Percentiles rank a stretch among this genome's conserved stretches.
phyloP scores from a whole-genome alignment of 495 filamentous ascomycete genomes.

The Podospora bellae-mahoneyi region DNA sequence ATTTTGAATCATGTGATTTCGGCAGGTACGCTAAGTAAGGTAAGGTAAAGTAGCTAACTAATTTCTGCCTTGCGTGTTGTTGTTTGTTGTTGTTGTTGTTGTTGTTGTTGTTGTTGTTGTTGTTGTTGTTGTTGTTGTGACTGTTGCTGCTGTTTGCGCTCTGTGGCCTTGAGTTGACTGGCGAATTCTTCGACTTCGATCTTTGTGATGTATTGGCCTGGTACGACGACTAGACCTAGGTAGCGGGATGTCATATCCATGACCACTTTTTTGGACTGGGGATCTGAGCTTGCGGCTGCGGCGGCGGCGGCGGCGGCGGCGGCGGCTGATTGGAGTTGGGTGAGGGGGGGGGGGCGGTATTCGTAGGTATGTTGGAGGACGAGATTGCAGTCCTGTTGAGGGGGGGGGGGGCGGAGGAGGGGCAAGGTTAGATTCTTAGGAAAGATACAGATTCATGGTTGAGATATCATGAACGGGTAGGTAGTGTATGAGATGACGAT shows the following conservation, averaged over 20 bases:
- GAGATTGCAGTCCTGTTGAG: conserved; percentile 59
- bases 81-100: not conserved
- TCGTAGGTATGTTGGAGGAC: conserved; percentile 83
- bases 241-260: conserved; percentile 77
- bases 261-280: conserved; percentile 45
- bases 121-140: not conserved
- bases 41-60: not conserved
- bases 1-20: not conserved
- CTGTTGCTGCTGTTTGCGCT: not conserved
- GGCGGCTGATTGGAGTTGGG: conserved; percentile 18
- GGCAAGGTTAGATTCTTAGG: no score
- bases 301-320: conserved; percentile 33
- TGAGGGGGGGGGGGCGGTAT: conserved; percentile 68
- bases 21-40: no score
- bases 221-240: conserved; percentile 86
- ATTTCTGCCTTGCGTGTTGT: not conserved
- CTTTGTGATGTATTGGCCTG: conserved; percentile 77
- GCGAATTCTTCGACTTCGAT: conserved; percentile 81
- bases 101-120: not conserved
- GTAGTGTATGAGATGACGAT: no score
- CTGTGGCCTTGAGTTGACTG: conserved; percentile 38
- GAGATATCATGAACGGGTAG: no score
- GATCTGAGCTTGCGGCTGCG: conserved; percentile 38
- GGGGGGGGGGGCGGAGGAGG: no score
- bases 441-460: no score